Evolutionary conservation across 305 asterid species (phyloP).

Genomic region (Fraxinus angustifolia): DNA sequence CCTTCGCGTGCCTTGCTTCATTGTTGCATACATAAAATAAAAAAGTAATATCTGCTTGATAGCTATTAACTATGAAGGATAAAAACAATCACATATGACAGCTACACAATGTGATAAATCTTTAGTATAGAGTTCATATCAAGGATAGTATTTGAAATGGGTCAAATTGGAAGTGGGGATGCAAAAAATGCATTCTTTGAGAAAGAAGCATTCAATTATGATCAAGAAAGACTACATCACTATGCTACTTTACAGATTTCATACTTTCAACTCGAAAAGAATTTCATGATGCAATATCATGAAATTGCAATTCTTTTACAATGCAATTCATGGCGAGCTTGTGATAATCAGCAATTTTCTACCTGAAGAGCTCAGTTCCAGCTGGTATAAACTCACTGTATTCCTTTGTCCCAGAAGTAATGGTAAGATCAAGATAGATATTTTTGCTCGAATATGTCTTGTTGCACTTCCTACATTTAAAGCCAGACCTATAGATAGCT

Average conservation of each 20-base stretch:
- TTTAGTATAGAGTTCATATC: neutral
- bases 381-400: constrained; percentile 68
- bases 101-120: neutral
- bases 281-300: neutral
- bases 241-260: neutral
- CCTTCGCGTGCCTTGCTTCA: neutral
- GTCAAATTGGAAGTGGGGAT: neutral
- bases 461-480: constrained; percentile 72
- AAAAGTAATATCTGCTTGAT: neutral
- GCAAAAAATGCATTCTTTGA: neutral
- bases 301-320: neutral
- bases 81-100: neutral
- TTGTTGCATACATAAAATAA: neutral
- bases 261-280: neutral
- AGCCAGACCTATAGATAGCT: constrained; percentile 84
- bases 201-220: neutral
- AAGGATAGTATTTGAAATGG: neutral
- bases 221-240: neutral
- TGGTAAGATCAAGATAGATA: constrained; percentile 80
- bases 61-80: neutral
- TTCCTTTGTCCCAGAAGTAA: constrained; percentile 75
- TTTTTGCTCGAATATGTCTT: constrained; percentile 87
- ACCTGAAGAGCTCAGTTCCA: constrained; percentile 92
- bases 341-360: constrained; percentile 12
- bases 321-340: neutral